phyloP scores from a whole-genome alignment of 2,329 filamentous ascomycete species.

The Colletotrichum noveboracense region DNA sequence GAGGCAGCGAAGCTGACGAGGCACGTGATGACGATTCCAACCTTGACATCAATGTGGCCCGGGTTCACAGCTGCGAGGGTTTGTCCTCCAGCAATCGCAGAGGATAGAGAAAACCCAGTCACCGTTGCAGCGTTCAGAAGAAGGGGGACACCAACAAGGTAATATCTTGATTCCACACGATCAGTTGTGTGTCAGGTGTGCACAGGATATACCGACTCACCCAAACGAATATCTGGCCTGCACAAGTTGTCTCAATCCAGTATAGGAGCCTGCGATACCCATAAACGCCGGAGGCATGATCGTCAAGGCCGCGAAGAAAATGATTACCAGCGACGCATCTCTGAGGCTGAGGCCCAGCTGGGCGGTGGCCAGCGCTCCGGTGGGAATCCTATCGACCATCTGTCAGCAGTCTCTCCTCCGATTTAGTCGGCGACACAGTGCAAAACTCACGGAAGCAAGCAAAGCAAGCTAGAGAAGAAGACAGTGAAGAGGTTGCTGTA shows the following conservation, averaged over 20 bases:
- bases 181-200: neutral
- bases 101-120: conserved; percentile 62
- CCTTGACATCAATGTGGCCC: conserved; percentile 50
- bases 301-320: conserved; percentile 63
- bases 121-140: conserved; percentile 62
- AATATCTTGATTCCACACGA: conserved; percentile 36
- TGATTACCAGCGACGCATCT: conserved; percentile 59
- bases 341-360: conserved; percentile 59
- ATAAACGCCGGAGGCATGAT: conserved; percentile 60
- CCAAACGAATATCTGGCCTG: conserved; percentile 67
- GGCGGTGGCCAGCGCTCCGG: conserved; percentile 62
- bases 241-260: conserved; percentile 64
- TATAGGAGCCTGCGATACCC: conserved; percentile 58
- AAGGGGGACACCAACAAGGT: conserved; percentile 56
- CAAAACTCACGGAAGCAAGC: conserved; percentile 58
- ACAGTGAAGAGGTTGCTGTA: conserved; percentile 64
- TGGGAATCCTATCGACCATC: conserved; percentile 50
- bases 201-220: conserved; percentile 30
- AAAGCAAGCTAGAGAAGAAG: conserved; percentile 63
- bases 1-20: conserved; percentile 58
- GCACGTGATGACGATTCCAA: conserved; percentile 63
- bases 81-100: conserved; percentile 61
- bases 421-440: neutral
- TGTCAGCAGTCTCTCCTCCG: neutral
- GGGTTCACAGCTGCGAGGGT: conserved; percentile 53